phyloP scores from a whole-genome alignment of 805 yeast species.

The Brettanomyces bruxellensis region DNA sequence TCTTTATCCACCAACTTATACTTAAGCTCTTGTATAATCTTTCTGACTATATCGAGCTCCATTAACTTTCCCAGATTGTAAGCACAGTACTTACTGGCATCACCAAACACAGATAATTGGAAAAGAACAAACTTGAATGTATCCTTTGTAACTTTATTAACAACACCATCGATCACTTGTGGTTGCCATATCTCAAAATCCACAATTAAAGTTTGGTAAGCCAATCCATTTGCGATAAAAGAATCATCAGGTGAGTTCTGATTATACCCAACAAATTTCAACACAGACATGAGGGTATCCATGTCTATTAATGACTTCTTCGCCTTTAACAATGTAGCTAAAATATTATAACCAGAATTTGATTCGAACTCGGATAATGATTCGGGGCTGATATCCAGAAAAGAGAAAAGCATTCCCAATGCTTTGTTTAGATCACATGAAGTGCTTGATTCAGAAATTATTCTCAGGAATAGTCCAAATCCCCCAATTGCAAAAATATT shows the following conservation, averaged over 20 bases:
- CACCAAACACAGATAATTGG: slow-evolving; percentile 49
- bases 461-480: slow-evolving; percentile 32
- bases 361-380: slow-evolving; percentile 45
- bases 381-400: slow-evolving; percentile 41
- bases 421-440: slow-evolving; percentile 25
- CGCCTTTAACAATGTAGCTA: slow-evolving; percentile 43
- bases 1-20: slow-evolving; percentile 28
- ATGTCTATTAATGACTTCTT: slow-evolving; percentile 32
- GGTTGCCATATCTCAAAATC: slow-evolving; percentile 56
- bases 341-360: slow-evolving; percentile 49
- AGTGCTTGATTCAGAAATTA: slow-evolving; percentile 36
- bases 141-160: slow-evolving; percentile 24
- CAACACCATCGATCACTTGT: slow-evolving; percentile 5
- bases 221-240: slow-evolving; percentile 42
- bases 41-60: slow-evolving; percentile 37
- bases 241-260: slow-evolving; percentile 43
- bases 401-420: slow-evolving; percentile 32
- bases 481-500: slow-evolving; percentile 42
- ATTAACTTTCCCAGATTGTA: slow-evolving; percentile 46
- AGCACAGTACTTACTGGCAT: slow-evolving; percentile 39
- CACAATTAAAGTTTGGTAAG: slow-evolving; percentile 49
- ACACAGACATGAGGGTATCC: slow-evolving; percentile 39
- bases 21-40: slow-evolving; percentile 43
- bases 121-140: slow-evolving; percentile 43
- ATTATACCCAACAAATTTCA: slow-evolving; percentile 50